Conservation (phyloP, 2,329 filamentous ascomycete genomes). For the Penicillium sumatraense region DNA sequence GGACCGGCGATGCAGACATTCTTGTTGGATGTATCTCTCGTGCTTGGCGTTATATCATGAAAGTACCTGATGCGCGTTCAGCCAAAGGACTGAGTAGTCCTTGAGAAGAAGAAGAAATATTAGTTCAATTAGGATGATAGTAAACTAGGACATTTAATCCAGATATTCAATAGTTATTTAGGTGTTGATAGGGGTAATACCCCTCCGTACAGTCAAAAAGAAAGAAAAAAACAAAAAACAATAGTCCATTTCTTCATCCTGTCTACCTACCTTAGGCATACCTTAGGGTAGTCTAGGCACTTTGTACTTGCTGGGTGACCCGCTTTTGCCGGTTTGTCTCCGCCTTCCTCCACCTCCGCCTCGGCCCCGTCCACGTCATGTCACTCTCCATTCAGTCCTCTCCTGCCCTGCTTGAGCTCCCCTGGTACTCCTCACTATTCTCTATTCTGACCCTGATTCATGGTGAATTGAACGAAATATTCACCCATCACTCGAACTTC, state of each 20-base stretch:
- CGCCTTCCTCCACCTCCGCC: not conserved
- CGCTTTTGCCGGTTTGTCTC: not conserved
- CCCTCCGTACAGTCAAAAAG: too few relatives aligned
- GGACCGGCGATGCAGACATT: slow-evolving; percentile 31
- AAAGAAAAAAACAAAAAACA: too few relatives aligned
- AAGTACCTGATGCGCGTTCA: not conserved
- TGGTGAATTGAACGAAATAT: too few relatives aligned
- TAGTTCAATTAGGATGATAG: not conserved
- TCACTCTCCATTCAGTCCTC: slow-evolving; percentile 2
- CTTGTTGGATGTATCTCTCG: slow-evolving; percentile 13
- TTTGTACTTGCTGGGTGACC: not conserved
- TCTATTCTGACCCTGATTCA: too few relatives aligned
- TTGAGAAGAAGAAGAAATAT: not conserved
- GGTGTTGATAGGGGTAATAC: too few relatives aligned
- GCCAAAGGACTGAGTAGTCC: not conserved
- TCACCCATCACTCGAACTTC: too few relatives aligned
- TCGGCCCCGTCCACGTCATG: slow-evolving; percentile 20
- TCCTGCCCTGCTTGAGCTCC: not conserved
- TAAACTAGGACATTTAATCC: not conserved
- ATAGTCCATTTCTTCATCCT: too few relatives aligned
- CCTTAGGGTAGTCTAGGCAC: not conserved
- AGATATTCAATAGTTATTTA: not conserved
- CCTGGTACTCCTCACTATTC: too few relatives aligned
- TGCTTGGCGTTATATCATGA: not conserved
- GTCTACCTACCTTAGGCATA: too few relatives aligned